Conservation (phyloP, 169 alveolate genomes). For the Cryptosporidium ryanae region DNA sequence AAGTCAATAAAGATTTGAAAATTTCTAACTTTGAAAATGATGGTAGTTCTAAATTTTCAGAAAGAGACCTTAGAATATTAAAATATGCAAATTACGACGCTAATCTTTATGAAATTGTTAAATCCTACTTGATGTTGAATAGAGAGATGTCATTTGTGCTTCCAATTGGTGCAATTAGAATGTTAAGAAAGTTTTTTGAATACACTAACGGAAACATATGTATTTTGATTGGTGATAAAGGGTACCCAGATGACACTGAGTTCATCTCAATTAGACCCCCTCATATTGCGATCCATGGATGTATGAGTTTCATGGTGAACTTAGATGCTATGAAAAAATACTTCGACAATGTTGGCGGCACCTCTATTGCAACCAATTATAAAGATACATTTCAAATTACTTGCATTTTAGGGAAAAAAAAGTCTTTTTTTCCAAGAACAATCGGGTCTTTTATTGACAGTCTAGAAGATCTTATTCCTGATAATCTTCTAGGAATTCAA, state of each 20-base stretch:
- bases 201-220: conserved; percentile 80
- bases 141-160: conserved; percentile 82
- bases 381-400: conserved; percentile 86
- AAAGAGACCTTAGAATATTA: neutral
- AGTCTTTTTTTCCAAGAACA: conserved; percentile 49
- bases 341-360: conserved; percentile 83
- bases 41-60: neutral
- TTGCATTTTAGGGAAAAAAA: conserved; percentile 69
- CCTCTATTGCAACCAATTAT: conserved; percentile 83
- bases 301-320: conserved; percentile 86
- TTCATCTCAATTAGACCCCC: conserved; percentile 84
- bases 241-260: conserved; percentile 85
- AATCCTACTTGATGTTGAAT: conserved; percentile 77
- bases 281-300: conserved; percentile 87
- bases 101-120: conserved; percentile 72
- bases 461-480: conserved; percentile 55
- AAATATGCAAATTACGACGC: conserved; percentile 27
- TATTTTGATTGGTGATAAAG: conserved; percentile 86
- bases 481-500: conserved; percentile 44
- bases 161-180: conserved; percentile 84
- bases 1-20: neutral
- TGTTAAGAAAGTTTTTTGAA: conserved; percentile 79
- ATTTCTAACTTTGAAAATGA: conserved; percentile 11
- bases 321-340: conserved; percentile 83
- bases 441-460: conserved; percentile 58